Base-by-base conservation (phyloP, 2,329 filamentous ascomycete genomes). In the Botrytis tulipae region DNA sequence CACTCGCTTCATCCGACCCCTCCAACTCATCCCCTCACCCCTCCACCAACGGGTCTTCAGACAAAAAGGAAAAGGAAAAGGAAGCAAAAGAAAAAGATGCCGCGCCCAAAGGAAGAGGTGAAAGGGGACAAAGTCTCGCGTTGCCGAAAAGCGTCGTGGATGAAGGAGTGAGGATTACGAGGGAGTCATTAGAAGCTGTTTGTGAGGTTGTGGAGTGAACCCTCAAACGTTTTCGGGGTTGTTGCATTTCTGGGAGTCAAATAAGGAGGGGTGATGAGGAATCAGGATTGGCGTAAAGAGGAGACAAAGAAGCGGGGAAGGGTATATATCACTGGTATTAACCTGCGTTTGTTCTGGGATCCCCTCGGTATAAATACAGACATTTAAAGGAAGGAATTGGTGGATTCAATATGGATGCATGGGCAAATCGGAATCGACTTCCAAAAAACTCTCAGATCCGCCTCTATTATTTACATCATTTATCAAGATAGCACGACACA, bases 81-180 rank as follows among this genome's bases (percentile, higher is more conserved):
- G n/a, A n/a, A 32, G 44, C n/a, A 9, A 51, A 48, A 25, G 73
- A 54, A 20, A 66, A 72, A 57, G 66, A 68, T 7, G n/a, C 16
- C 46, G 14, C 46, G 14, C 32, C 35, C 12, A 74, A 67, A 37
- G 77, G 77, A 29, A 73, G 74, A 69, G 76, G 79, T 37, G 72
- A 79, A 42, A 71, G 63, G 12, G 77, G 77, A 7, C 69, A 65
- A 29, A 84, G 81, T 76, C 84, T 91, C 22, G 89, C 89, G 46
- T 81, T 92, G 60, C 89, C 90, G 20, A 84, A 86, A 72, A 79
- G 83, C 3, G 88, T 90, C n/a, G 82, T 91, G 22, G 87, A 90
- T 40, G 88, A 92, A 76, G 88, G 89, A 7, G 82, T 91, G n/a
- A 85, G 85, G 76, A 83, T 88, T 46, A 89, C 89, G 42, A 84